Conservation (phyloP, 371 early-diverging fungal genomes). For the Syncephalastrum sp. region DNA sequence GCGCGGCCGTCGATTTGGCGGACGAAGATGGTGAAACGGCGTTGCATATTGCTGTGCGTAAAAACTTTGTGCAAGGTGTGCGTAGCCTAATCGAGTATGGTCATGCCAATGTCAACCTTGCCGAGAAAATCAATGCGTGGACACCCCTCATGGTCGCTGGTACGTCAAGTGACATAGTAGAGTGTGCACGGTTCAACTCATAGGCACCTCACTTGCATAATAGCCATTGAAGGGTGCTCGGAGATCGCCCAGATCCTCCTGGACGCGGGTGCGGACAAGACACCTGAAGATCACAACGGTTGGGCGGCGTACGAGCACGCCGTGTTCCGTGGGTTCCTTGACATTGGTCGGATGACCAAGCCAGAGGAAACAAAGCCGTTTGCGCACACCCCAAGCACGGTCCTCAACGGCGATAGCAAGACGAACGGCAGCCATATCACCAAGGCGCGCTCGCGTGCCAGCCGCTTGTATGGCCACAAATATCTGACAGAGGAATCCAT, state of each 20-base stretch:
- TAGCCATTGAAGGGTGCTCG: constrained; percentile 59
- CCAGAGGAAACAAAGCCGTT: constrained; percentile 18
- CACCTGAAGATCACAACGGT: constrained; percentile 45
- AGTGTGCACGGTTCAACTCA: neutral
- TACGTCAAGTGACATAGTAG: constrained; percentile 13
- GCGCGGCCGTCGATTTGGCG: constrained; percentile 51
- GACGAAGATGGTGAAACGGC: constrained; percentile 72
- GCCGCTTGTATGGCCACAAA: constrained; percentile 65
- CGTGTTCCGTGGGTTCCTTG: constrained; percentile 58
- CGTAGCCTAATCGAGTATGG: constrained; percentile 42
- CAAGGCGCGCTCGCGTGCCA: constrained; percentile 31
- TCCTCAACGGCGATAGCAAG: constrained; percentile 5
- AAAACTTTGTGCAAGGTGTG: constrained; percentile 55
- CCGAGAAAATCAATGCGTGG: constrained; percentile 56
- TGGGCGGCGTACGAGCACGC: constrained; percentile 77
- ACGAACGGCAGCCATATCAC: constrained; percentile 1
- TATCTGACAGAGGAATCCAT: constrained; percentile 63
- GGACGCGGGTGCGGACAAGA: constrained; percentile 54
- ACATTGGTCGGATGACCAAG: constrained; percentile 50
- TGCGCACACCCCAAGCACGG: neutral
- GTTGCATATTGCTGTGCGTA: constrained; percentile 56
- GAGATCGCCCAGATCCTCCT: constrained; percentile 52
- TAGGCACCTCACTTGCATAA: too few species aligned
- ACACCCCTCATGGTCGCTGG: constrained; percentile 67
- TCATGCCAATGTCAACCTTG: constrained; percentile 35